Base-by-base conservation (phyloP, 306 rosid species). In the Pyrus communis region DNA sequence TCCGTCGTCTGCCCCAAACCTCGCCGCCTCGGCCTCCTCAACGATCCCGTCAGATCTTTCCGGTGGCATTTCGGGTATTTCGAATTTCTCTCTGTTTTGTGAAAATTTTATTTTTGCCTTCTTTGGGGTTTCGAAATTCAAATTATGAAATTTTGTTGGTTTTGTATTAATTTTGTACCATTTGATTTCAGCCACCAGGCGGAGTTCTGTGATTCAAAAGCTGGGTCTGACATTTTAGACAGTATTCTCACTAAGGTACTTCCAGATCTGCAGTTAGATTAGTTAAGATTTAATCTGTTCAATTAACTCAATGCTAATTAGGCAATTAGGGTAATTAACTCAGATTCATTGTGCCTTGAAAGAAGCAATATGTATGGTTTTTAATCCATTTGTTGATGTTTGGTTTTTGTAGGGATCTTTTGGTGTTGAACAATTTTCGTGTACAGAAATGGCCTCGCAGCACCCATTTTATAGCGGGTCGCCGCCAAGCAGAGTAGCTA, bases 401-500 rank as follows among this genome's bases (percentile, higher is more conserved):
- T 17, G 12, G 38, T 71, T 35, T 23, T 27, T 83, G 67, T 81
- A 93, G 98, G 85, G 85, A 80, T 92, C 91, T 70, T 82, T 76
- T 83, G 91, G 87, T 46, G 70, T 69, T 67, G 98, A 90, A 73
- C 91, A 84, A 70, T 75, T 81, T 65, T 81, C 79, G 45, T 79
- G 84, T 23, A 69, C 93, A 27, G 87, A 82, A 55, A 81, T 86
- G 59, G 88, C 84, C 63, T 85, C 97, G 87, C 73, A 93, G 88
- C 97, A 97, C 87, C 97, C 96, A 71, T 95, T 87, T 92, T 89
- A 86, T 73, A 80, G 91, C 64, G 99, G 97, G 88, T 90, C 99
- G 43, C 99, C 99, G 79, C 99, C 99, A 74, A 92, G 96, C 81
- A 90, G 99, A 88, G 97, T 92, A 85, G 88, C 88, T 80, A 92